Evolutionary conservation across 1,284 basidiomycete species (phyloP), one percentile per base, ranked within the genome.

Genomic region (Grifola frondosa): DNA sequence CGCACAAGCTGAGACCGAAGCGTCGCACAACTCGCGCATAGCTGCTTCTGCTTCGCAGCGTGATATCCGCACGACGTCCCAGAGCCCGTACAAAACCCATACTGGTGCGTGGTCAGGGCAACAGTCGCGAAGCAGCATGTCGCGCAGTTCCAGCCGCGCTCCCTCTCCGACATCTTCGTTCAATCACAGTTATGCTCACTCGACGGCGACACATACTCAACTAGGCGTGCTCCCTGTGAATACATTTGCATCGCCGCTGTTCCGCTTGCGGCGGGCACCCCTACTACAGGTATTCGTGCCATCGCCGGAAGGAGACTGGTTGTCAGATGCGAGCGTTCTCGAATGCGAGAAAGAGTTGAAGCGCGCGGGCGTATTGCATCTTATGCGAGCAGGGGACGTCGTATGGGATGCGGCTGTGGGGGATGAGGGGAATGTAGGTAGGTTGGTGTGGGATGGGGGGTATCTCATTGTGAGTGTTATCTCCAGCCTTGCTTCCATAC

Each of bases 381-480:
- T 87, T 34, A 62, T 91, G 61, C 70, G 82, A 28, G 68, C 80
- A 17, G 88, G 88, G 0, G 88, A 91, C 60, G 78, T 91, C 1
- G 77, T 91, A 10, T 91, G 88, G 87, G 88, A 91, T 58, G 70
- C 81, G 11, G 88, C 87, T 3, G 82, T 88, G 1, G 84, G 84
- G 3, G 88, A 91, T 56, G 88, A 91, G 59, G 85, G 82, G 1
- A 91, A 91, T 61, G 71, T 81, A 2, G 88, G 88, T 12, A 66
- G 84, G 50, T 61, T 91, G 63, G 70, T 90, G 8, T 91, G 88
- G 86, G 88, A 91, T 59, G 88, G 88, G 20, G 80, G 77, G 49
- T 91, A 89, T 65, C 72, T 91, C 8, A 78, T 91, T 53, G 88
- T 91, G 58, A 65, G 83, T 75, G 75, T 69, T 11, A 43, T 42